These are phyloP conservation scores for Myrmaecium sp. DNA, from an alignment of 2,329 filamentous ascomycete genomes.

Conservation along the genomic window DNA sequence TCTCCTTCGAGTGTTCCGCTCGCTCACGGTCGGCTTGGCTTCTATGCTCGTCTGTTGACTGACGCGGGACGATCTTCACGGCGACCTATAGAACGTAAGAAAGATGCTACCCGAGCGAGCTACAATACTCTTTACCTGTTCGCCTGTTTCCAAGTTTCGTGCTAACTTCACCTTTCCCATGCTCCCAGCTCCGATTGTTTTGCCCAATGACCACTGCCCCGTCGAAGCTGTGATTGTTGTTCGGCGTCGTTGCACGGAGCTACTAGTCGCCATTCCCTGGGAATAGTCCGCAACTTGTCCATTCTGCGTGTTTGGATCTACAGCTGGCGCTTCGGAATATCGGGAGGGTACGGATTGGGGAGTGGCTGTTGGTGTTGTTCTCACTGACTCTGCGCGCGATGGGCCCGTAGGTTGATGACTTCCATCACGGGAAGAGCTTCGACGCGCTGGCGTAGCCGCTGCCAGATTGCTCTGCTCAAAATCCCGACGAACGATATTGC, in stretches of 20 bases:
- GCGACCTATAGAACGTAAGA: constrained; percentile 48
- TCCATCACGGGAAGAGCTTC: constrained; percentile 48
- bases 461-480: constrained; percentile 56
- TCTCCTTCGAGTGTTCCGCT: constrained; percentile 91
- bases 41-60: constrained; percentile 69
- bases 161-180: constrained; percentile 99
- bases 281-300: constrained; percentile 2
- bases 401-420: constrained; percentile 24
- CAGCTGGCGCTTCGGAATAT: too few relatives aligned
- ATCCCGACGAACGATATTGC: constrained; percentile 46
- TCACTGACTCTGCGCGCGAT: constrained; percentile 40
- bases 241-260: constrained; percentile 22
- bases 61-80: constrained; percentile 90
- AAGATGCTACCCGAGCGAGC: not conserved
- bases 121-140: constrained; percentile 49
- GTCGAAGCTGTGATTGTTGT: constrained; percentile 76
- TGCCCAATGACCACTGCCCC: constrained; percentile 86
- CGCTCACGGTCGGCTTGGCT: constrained; percentile 61
- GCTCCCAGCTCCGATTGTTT: constrained; percentile 92
- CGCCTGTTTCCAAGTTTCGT: constrained; percentile 72
- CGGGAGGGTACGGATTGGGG: too few relatives aligned
- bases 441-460: constrained; percentile 35
- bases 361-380: constrained; percentile 15
- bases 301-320: not conserved
- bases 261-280: too few relatives aligned